These are phyloP conservation scores for Talaromyces funiculosus DNA, from an alignment of 2,329 filamentous ascomycete genomes.

Conservation along the genomic window DNA sequence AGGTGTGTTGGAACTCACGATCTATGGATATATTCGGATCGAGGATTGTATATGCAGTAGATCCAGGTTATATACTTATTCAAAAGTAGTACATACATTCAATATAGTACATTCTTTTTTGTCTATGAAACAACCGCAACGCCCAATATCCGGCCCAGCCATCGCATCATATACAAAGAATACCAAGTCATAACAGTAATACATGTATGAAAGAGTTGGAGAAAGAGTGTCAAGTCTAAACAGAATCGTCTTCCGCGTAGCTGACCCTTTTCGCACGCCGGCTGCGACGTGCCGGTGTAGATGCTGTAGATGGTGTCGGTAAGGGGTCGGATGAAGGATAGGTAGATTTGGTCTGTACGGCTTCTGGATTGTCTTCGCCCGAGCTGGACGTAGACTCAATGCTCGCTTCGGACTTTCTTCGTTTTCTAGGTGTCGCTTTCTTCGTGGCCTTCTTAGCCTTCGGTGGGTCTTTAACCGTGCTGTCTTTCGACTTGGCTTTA, in stretches of 20 bases:
- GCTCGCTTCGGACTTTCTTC: constrained; percentile 25
- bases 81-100: background rate
- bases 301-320: background rate
- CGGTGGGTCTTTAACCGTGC: background rate
- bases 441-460: background rate
- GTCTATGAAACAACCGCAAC: background rate
- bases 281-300: constrained; percentile 19
- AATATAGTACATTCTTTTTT: background rate
- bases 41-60: background rate
- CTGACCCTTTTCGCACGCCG: constrained; percentile 30
- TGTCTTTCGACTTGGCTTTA: background rate
- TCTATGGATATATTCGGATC: background rate
- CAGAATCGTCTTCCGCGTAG: constrained; percentile 30
- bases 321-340: background rate
- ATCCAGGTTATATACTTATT: background rate
- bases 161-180: background rate
- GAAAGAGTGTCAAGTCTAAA: background rate
- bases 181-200: background rate
- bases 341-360: background rate
- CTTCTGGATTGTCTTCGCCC: constrained; percentile 17
- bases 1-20: background rate
- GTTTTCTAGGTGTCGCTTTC: constrained; percentile 23
- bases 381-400: constrained; percentile 22
- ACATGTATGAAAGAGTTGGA: background rate
- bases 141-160: background rate